Conservation (phyloP, 768 basidiomycete species). For the Naganishia kalamii region DNA sequence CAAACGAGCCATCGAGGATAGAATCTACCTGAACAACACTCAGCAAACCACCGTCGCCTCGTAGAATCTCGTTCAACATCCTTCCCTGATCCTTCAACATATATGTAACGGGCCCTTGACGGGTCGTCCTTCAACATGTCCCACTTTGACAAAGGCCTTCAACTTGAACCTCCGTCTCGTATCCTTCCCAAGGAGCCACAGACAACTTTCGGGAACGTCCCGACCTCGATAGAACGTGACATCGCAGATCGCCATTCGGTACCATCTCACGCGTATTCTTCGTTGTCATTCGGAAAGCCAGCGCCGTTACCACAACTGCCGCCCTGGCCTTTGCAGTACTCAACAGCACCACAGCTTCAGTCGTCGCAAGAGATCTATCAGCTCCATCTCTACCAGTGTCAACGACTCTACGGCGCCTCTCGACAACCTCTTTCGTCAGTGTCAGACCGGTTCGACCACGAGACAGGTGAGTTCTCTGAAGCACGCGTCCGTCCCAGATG, state of each 20-base stretch:
- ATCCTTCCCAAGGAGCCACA: background rate
- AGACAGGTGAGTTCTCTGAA: background rate
- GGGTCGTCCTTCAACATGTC: background rate
- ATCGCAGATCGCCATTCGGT: background rate
- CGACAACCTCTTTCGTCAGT: background rate
- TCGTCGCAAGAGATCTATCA: background rate
- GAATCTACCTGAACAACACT: background rate
- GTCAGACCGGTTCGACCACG: background rate
- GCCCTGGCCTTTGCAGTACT: background rate
- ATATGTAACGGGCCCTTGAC: background rate
- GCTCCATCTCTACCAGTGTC: background rate
- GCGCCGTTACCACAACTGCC: background rate
- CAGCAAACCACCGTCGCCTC: background rate
- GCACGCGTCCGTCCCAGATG: no score
- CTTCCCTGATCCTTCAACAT: constrained; percentile 10
- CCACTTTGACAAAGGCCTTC: constrained; percentile 14
- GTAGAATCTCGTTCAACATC: constrained; percentile 15
- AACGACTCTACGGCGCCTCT: background rate
- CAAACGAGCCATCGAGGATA: no score
- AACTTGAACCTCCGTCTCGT: background rate
- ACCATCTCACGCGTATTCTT: background rate
- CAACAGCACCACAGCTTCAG: background rate
- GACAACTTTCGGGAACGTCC: background rate
- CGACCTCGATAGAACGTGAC: background rate
- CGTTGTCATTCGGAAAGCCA: background rate